These are phyloP conservation scores for Solanum boliviense DNA, from an alignment of 257 asterid species.

Conservation along the genomic window DNA sequence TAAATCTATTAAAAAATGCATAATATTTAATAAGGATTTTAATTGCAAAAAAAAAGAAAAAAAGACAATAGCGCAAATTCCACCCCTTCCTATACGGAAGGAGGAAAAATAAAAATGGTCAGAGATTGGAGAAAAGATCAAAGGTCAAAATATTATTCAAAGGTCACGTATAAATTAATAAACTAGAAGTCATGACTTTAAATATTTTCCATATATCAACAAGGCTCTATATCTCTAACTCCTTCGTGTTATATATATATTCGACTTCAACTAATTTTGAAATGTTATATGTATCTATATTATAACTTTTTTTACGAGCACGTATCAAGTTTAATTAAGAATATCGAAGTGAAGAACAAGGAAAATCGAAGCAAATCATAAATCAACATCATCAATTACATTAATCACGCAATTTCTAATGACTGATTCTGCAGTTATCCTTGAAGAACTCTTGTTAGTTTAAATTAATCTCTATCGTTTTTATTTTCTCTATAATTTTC, in stretches of 20 bases:
- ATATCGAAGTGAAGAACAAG: neutral
- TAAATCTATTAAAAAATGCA: too few relatives aligned
- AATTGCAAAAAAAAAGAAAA: neutral
- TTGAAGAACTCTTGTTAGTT: constrained; percentile 7
- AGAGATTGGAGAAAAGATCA: neutral
- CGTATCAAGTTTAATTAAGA: neutral
- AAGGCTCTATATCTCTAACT: neutral
- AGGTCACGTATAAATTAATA: neutral
- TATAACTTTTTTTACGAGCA: neutral
- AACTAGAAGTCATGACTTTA: neutral
- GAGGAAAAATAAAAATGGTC: neutral
- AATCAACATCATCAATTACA: neutral
- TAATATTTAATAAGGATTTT: too few relatives aligned
- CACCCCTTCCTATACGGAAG: neutral
- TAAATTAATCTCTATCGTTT: neutral
- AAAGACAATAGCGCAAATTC: neutral
- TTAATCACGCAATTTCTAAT: neutral
- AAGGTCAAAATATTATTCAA: neutral
- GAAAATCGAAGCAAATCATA: neutral
- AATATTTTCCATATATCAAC: neutral
- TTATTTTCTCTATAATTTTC: neutral
- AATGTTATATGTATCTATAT: neutral
- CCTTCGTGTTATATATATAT: neutral
- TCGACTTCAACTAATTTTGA: neutral
- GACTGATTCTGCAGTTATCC: neutral